Base-by-base conservation (phyloP, 2,329 filamentous ascomycete genomes). In the Botryotinia narcissicola region DNA sequence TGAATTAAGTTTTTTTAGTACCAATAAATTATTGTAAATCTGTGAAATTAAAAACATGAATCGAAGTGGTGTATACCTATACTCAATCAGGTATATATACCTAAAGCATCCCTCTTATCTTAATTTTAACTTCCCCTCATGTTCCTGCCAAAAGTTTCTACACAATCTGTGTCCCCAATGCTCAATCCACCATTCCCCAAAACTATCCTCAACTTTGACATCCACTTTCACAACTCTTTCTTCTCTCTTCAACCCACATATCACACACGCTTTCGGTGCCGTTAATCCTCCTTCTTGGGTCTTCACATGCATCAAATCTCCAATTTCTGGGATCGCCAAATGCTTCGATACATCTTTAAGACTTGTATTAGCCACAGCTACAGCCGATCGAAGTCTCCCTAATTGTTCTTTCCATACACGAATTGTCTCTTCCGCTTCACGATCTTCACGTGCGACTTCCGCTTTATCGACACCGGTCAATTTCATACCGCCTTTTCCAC, bases 101-200 rank as follows among this genome's bases (percentile, higher is more conserved):
- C 18, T 63, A 42, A 63, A 63, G 40, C 25, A 16, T 37, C 37
- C 4, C 25, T 22, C 10, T 66, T 3, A 71, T 64, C 44, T 64
- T 18, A 71, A 51, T 35, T 89, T 88, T 76, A 97, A 84, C 73
- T 86, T 86, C 71, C 86, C 86, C 81, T 93, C 92, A 81, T 97
- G 91, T 78, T 91, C 86, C 74, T 91, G 84, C 95, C 95, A 98
- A 80, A 97, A 97, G 75, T 92, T 91, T 81, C 89, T 89, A 83
- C 95, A 98, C 32, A 89, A 88, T 75, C 89, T 85, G 82, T 95
- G 92, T 0, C 92, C 93, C 92, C 94, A 95, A 81, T 95, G 91
- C 63, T 98, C 94, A 60, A 92, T 86, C 95, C 95, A 98, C 93
- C 94, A 98, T 84, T 98, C 95, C 20, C 94, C 94, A 85, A 98